Percentiles rank a stretch among this genome's conserved stretches.
phyloP scores from a whole-genome alignment of 345 rosid species.

The Salix viminalis region DNA sequence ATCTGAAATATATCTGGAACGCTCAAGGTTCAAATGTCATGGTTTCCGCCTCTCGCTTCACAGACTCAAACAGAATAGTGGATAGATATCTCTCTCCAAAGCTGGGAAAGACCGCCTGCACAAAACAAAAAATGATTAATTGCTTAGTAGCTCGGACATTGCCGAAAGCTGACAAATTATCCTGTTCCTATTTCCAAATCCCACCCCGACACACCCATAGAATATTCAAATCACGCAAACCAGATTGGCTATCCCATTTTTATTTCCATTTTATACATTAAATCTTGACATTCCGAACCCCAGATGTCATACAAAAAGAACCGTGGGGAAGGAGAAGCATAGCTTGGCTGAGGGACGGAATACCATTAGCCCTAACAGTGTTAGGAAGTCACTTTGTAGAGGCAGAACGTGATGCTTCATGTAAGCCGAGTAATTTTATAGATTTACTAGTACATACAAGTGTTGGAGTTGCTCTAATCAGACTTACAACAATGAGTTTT shows the following conservation, averaged over 20 bases:
- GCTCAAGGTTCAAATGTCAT: constrained; percentile 61
- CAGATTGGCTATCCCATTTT: background rate
- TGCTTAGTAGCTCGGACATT: background rate
- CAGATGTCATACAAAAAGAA: background rate
- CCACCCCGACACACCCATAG: too few species aligned
- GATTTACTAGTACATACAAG: background rate
- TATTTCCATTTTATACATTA: background rate
- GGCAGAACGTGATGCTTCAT: background rate
- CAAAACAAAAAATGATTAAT: background rate
- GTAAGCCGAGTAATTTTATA: background rate
- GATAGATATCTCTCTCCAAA: constrained; percentile 86
- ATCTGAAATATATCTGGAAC: background rate
- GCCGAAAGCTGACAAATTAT: background rate
- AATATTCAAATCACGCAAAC: background rate
- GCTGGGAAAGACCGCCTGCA: constrained; percentile 45
- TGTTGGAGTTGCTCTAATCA: background rate
- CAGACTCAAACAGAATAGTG: constrained; percentile 66
- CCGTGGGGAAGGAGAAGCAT: too few species aligned
- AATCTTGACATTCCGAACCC: background rate
- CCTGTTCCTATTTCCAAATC: background rate
- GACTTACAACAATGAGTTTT: constrained; percentile 58
- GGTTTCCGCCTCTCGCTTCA: constrained; percentile 59
- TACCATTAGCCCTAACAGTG: too few species aligned
- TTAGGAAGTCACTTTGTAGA: too few species aligned
- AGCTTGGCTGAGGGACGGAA: too few species aligned